Evolutionary conservation across 1,284 basidiomycete genomes (phyloP).

Genomic region (Rugosomyces carneus): DNA sequence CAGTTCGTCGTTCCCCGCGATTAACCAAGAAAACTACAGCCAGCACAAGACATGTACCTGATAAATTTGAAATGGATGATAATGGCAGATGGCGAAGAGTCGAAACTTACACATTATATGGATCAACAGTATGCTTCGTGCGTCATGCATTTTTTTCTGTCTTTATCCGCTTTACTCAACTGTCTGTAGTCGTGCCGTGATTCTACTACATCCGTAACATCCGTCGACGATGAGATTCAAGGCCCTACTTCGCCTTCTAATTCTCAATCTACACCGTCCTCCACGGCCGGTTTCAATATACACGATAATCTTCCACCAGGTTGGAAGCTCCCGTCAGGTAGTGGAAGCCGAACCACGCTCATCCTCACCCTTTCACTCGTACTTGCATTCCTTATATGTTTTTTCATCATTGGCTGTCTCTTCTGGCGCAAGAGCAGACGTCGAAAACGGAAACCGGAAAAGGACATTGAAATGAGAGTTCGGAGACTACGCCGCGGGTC

Average conservation of each 20-base stretch:
- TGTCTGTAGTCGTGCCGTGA: slow-evolving; percentile 22
- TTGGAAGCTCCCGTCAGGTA: slow-evolving; percentile 35
- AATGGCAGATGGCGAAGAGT: slow-evolving; percentile 60
- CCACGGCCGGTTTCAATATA: slow-evolving; percentile 22
- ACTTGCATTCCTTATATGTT: slow-evolving; percentile 49
- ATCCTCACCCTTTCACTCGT: slow-evolving; percentile 57
- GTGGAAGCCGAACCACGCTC: slow-evolving; percentile 35
- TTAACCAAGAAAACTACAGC: slow-evolving; percentile 10
- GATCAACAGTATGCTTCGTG: slow-evolving; percentile 47
- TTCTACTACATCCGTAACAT: slow-evolving; percentile 21
- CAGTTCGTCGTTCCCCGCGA: slow-evolving; percentile 1
- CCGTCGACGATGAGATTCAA: slow-evolving; percentile 27
- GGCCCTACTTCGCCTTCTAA: slow-evolving; percentile 17
- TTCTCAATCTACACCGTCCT: slow-evolving; percentile 15
- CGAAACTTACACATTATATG: slow-evolving; percentile 54
- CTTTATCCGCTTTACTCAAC: slow-evolving; percentile 4
- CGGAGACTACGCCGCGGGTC: slow-evolving; percentile 20
- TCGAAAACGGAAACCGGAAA: slow-evolving; percentile 26
- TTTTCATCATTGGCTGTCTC: slow-evolving; percentile 49
- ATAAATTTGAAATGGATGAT: slow-evolving; percentile 47
- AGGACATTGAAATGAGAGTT: slow-evolving; percentile 33
- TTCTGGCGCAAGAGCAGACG: slow-evolving; percentile 50
- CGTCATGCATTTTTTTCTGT: slow-evolving; percentile 15
- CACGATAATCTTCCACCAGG: slow-evolving; percentile 48
- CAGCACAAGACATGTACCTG: slow-evolving; percentile 34